These are phyloP conservation scores for Forsythia viridissima DNA, from an alignment of 257 asterid species.

Conservation along the genomic window DNA sequence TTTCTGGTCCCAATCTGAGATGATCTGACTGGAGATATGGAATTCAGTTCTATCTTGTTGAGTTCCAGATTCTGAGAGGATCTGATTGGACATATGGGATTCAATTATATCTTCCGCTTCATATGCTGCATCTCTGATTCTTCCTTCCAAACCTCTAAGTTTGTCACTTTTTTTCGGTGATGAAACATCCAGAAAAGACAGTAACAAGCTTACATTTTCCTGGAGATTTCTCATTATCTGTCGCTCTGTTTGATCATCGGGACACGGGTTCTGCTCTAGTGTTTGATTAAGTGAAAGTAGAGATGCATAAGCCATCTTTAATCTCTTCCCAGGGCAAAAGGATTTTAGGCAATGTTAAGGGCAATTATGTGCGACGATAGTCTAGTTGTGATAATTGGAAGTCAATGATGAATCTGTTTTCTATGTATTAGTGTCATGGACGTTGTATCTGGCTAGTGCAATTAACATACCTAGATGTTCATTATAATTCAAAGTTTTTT, in stretches of 20 bases:
- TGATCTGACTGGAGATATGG: neutral
- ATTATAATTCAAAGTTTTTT: no score
- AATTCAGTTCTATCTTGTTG: neutral
- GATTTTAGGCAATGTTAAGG: neutral
- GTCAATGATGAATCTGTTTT: no score
- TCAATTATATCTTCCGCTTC: slow-evolving; percentile 12
- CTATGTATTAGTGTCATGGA: no score
- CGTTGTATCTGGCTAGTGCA: no score
- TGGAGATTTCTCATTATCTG: neutral
- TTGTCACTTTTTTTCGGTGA: neutral
- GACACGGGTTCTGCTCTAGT: neutral
- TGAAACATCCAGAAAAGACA: neutral
- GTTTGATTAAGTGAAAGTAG: slow-evolving; percentile 11
- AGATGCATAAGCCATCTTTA: slow-evolving; percentile 17
- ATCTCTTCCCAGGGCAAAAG: no score
- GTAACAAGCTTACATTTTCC: neutral
- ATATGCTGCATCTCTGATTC: slow-evolving; percentile 6
- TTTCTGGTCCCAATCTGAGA: neutral
- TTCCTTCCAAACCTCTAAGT: neutral
- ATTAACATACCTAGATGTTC: no score
- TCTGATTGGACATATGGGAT: no score
- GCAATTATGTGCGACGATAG: no score
- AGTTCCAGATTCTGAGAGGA: no score
- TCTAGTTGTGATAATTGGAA: no score
- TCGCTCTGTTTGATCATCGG: neutral